Evolutionary conservation across 78 protist genomes (phyloP).

Genomic region (Speleostelium caveatum): DNA sequence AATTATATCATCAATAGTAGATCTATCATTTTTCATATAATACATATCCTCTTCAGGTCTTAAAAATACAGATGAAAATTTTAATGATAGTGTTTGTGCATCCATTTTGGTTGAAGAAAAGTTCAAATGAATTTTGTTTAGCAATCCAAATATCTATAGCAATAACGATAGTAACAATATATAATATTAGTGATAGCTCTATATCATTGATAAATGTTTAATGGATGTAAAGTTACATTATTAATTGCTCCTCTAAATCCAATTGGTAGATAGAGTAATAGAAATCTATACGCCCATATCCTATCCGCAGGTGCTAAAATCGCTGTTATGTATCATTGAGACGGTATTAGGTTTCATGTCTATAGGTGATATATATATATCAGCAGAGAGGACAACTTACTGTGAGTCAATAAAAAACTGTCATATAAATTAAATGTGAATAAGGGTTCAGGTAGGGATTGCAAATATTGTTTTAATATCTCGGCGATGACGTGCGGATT

Average conservation of each 20-base stretch:
- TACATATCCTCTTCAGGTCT: slow-evolving; percentile 77
- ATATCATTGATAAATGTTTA: too few species aligned
- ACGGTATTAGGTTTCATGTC: not conserved
- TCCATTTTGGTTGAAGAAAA: slow-evolving; percentile 34
- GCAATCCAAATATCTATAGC: slow-evolving; percentile 26
- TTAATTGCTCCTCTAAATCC: slow-evolving; percentile 62
- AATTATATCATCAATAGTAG: slow-evolving; percentile 40
- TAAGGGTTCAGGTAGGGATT: slow-evolving; percentile 52
- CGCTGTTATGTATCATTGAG: not conserved
- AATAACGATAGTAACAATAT: too few species aligned
- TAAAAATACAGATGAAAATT: slow-evolving; percentile 54
- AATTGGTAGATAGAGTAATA: slow-evolving; percentile 52
- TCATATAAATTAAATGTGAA: slow-evolving; percentile 61
- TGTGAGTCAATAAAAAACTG: slow-evolving; percentile 62
- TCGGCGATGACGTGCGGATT: slow-evolving; percentile 59
- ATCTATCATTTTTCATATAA: slow-evolving; percentile 54
- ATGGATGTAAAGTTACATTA: too few species aligned
- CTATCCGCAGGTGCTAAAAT: slow-evolving; percentile 57
- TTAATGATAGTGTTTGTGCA: slow-evolving; percentile 3
- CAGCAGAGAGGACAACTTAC: too few species aligned
- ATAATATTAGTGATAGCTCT: too few species aligned
- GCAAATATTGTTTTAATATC: slow-evolving; percentile 53
- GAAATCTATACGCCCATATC: slow-evolving; percentile 75
- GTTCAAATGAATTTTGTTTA: slow-evolving; percentile 23
- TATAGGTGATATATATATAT: not conserved